These are phyloP conservation scores for Carex myosuroides DNA, from an alignment of 176 grass and related monocot species.

Conservation along the genomic window DNA sequence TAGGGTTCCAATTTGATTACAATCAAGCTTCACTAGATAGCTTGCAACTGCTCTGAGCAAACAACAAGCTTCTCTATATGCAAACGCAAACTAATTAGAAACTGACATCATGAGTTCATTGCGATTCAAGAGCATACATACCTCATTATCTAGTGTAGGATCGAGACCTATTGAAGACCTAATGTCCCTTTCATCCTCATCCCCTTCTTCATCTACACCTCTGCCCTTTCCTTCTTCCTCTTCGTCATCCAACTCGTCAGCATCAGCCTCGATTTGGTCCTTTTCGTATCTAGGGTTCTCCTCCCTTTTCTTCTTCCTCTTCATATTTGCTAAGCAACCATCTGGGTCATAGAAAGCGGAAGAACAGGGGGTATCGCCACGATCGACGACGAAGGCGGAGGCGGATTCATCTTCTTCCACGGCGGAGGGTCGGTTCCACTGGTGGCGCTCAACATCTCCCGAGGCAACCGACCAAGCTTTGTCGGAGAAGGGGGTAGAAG, in stretches of 20 bases:
- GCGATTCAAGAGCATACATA: slow-evolving; percentile 9
- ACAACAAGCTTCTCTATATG: neutral
- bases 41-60: neutral
- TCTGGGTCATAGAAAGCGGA: slow-evolving; percentile 64
- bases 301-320: slow-evolving; percentile 34
- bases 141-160: slow-evolving; percentile 90
- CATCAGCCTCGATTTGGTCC: slow-evolving; percentile 29
- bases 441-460: slow-evolving; percentile 67
- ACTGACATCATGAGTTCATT: neutral
- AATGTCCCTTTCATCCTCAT: slow-evolving; percentile 56
- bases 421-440: slow-evolving; percentile 57
- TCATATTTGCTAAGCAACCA: slow-evolving; percentile 48
- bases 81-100: neutral
- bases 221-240: neutral
- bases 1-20: neutral
- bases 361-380: slow-evolving; percentile 63
- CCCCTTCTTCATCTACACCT: slow-evolving; percentile 10
- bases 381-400: slow-evolving; percentile 16
- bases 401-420: slow-evolving; percentile 42
- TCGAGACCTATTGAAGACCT: slow-evolving; percentile 82
- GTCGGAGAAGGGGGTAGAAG: slow-evolving; percentile 49
- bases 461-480: slow-evolving; percentile 69
- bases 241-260: slow-evolving; percentile 17
- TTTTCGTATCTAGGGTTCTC: slow-evolving; percentile 38
- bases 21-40: neutral